These are phyloP conservation scores for Annulohypoxylon stygium DNA, from an alignment of 495 filamentous ascomycete species.

Conservation along the genomic window DNA sequence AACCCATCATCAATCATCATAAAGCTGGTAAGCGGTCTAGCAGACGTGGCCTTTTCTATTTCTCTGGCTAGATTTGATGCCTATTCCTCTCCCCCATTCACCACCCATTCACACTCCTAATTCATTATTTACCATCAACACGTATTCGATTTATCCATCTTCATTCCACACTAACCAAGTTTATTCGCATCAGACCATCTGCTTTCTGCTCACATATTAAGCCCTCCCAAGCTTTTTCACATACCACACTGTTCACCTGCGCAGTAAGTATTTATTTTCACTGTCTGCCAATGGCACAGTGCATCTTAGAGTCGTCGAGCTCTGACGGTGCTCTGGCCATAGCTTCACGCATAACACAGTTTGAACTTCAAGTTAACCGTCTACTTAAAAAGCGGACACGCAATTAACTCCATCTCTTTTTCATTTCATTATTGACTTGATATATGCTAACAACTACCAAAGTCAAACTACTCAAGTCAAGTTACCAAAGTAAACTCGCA, in stretches of 20 bases:
- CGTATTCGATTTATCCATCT: not conserved
- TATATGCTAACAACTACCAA: constrained; percentile 1
- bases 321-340: not conserved
- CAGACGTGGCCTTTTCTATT: not conserved
- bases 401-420: not conserved
- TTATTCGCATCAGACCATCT: not conserved
- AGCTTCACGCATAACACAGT: not conserved
- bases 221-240: not conserved
- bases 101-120: not conserved
- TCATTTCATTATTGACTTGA: not conserved
- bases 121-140: not conserved
- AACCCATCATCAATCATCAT: not conserved
- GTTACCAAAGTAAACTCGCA: not conserved
- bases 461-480: not conserved
- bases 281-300: not conserved
- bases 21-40: not conserved
- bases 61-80: not conserved
- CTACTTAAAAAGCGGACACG: not conserved
- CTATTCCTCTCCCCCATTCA: not conserved
- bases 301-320: not conserved
- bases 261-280: not conserved
- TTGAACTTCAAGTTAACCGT: not conserved
- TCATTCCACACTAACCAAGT: not conserved
- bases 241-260: not conserved
- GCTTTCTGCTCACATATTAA: not conserved